These are phyloP conservation scores for Quaeritorhiza haematococci DNA, from an alignment of 371 early-diverging fungal species.

Conservation along the genomic window DNA sequence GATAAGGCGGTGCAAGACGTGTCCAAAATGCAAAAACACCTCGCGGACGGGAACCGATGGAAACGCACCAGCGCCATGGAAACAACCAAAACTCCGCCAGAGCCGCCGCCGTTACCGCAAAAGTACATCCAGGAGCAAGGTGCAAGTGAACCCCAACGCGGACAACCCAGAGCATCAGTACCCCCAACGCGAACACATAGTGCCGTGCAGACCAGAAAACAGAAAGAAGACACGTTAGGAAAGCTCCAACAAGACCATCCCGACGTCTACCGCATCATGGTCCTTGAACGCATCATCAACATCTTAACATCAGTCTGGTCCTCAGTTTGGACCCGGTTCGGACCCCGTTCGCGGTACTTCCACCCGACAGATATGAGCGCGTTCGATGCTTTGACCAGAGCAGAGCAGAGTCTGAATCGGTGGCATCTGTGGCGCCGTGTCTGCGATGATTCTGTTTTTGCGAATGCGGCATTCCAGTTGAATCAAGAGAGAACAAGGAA, in stretches of 20 bases:
- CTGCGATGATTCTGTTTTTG: too few relatives aligned
- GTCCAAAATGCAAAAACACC: slow-evolving; percentile 1
- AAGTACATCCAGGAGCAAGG: too few relatives aligned
- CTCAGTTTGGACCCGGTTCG: slow-evolving; percentile 24
- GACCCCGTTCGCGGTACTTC: slow-evolving; percentile 17
- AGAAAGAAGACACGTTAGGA: too few relatives aligned
- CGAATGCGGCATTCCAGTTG: too few relatives aligned
- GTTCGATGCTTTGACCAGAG: slow-evolving; percentile 5
- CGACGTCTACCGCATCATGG: too few relatives aligned
- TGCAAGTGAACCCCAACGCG: too few relatives aligned
- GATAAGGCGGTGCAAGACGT: slow-evolving; percentile 15
- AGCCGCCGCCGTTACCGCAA: not conserved
- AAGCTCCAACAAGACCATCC: not conserved
- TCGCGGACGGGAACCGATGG: not conserved
- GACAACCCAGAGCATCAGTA: too few relatives aligned
- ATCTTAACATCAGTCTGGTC: slow-evolving; percentile 21
- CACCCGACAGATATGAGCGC: slow-evolving; percentile 17
- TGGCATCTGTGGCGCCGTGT: slow-evolving; percentile 26
- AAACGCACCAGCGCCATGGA: not conserved
- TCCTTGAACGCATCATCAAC: slow-evolving; percentile 18
- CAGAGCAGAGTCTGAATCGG: slow-evolving; percentile 21
- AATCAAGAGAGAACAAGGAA: too few relatives aligned
- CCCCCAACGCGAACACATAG: too few relatives aligned
- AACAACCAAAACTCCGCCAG: not conserved
- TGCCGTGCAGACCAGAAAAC: too few relatives aligned